A percentile compares a stretch with the other conserved stretches of the same genome.
Conservation (phyloP, 176 grass and related monocot species). For the Oryza meyeriana region DNA sequence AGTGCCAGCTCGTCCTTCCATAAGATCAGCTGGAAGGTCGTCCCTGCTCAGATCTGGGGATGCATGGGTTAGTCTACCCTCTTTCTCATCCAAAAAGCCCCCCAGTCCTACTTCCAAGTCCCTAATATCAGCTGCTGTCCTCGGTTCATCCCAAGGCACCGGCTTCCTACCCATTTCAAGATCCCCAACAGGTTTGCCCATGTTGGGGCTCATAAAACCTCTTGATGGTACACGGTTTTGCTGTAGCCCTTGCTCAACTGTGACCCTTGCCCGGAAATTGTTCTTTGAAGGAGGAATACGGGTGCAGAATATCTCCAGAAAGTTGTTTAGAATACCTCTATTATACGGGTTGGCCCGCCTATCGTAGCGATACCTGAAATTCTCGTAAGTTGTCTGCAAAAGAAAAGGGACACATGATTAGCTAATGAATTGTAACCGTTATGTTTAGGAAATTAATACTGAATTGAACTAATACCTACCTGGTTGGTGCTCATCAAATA, state of each 20-base stretch:
- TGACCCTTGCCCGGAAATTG: conserved; percentile 69
- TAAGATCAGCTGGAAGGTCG: conserved; percentile 35
- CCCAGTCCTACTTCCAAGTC: conserved; percentile 59
- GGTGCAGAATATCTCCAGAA: conserved; percentile 77
- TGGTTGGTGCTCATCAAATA: conserved; percentile 93
- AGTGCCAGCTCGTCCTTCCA: conserved; percentile 34
- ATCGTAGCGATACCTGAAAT: conserved; percentile 93
- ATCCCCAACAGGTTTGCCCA: conserved; percentile 66
- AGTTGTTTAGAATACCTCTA: conserved; percentile 62
- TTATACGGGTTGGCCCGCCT: conserved; percentile 80
- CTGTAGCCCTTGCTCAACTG: conserved; percentile 49
- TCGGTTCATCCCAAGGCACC: conserved; percentile 73
- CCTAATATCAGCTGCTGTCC: conserved; percentile 50
- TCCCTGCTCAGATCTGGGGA: conserved; percentile 67
- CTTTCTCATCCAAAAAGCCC: conserved; percentile 66
- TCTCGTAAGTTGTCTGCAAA: conserved; percentile 91
- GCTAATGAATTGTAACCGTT: conserved; percentile 13
- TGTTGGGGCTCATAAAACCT: conserved; percentile 80
- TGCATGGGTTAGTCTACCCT: conserved; percentile 46
- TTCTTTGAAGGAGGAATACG: conserved; percentile 81
- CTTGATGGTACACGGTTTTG: conserved; percentile 39
- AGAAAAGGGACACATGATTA: conserved; percentile 15
- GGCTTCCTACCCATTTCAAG: conserved; percentile 86
- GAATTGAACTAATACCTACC: conserved; percentile 35
- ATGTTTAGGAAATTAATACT: not conserved